Evolutionary conservation across 2,329 filamentous ascomycete species (phyloP).

Genomic region (Cladosporium sp.): DNA sequence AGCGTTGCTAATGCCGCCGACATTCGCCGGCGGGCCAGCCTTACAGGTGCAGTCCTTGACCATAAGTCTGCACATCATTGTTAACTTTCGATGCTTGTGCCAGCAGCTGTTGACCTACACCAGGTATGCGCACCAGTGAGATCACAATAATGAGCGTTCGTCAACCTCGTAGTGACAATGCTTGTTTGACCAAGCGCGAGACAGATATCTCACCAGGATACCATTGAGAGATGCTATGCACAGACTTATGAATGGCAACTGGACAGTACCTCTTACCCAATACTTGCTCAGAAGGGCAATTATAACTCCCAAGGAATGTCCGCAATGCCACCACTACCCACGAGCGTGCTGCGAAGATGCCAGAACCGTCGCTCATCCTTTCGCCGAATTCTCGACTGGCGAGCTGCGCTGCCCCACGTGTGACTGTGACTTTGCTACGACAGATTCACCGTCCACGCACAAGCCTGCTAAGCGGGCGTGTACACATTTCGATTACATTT

Average conservation of each 20-base stretch:
- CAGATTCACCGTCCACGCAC: not conserved
- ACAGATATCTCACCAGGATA: too few relatives aligned
- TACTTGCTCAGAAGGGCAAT: not conserved
- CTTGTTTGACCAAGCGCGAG: too few relatives aligned
- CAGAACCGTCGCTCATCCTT: not conserved
- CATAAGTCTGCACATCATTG: too few relatives aligned
- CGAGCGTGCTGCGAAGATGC: not conserved
- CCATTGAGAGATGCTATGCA: too few relatives aligned
- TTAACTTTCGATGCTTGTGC: too few relatives aligned
- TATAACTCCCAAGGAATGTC: not conserved
- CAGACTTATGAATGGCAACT: too few relatives aligned
- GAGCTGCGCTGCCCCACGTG: not conserved
- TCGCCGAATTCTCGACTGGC: not conserved
- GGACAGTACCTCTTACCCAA: not conserved
- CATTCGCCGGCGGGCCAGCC: not conserved
- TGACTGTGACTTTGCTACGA: not conserved
- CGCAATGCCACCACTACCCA: not conserved
- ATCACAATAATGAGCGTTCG: too few relatives aligned
- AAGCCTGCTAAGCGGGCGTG: not conserved
- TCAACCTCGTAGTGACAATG: too few relatives aligned
- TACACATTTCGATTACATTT: constrained; percentile 4
- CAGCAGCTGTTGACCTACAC: too few relatives aligned
- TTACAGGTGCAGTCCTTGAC: too few relatives aligned
- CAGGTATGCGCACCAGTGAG: too few relatives aligned
- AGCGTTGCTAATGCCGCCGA: not conserved